Evolutionary conservation across 2,329 filamentous ascomycete genomes (phyloP).

Genomic region (Colletotrichum acutatum): DNA sequence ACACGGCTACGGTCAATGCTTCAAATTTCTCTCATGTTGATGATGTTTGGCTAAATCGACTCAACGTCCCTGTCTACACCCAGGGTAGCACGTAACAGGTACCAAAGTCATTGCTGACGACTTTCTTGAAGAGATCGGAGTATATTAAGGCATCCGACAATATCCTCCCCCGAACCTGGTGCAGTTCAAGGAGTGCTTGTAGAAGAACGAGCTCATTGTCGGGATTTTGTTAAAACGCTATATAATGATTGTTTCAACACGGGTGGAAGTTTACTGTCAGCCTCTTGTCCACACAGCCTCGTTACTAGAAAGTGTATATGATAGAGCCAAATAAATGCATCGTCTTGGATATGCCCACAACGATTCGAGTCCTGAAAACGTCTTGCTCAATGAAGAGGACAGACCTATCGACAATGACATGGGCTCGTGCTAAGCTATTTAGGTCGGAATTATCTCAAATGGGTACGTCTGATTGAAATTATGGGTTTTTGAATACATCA

Average conservation of each 20-base stretch:
- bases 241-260: not conserved
- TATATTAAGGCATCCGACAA: not conserved
- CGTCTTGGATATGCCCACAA: no score
- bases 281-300: not conserved
- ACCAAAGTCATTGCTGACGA: not conserved
- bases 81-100: not conserved
- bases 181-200: not conserved
- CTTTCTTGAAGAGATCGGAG: not conserved
- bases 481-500: no score
- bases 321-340: not conserved
- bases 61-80: not conserved
- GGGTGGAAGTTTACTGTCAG: not conserved
- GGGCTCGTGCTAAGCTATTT: no score
- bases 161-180: not conserved
- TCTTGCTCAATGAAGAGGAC: no score
- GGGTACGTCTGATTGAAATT: no score
- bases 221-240: not conserved
- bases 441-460: no score
- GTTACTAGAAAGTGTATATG: not conserved
- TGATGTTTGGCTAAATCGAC: not conserved
- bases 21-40: not conserved
- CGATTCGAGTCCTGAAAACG: no score
- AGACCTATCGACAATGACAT: no score
- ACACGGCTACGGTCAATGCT: not conserved
- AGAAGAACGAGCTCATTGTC: not conserved